Evolutionary conservation across 2,329 filamentous ascomycete genomes (phyloP).

Genomic region (Hypocrella siamensis): DNA sequence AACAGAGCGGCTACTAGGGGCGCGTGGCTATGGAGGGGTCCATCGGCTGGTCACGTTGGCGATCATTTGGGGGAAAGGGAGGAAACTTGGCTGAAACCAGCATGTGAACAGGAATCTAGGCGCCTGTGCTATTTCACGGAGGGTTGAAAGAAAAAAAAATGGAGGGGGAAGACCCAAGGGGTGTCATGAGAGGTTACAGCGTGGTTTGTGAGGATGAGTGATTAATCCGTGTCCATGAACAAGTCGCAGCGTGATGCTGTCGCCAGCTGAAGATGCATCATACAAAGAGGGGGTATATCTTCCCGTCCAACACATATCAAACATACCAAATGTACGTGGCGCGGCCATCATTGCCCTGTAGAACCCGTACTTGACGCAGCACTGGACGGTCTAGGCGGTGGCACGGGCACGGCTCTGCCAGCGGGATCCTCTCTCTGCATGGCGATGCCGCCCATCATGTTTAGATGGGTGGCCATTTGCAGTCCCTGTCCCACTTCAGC

Average conservation of each 20-base stretch:
- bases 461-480: conserved; percentile 5
- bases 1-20: conserved; percentile 36
- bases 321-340: background rate
- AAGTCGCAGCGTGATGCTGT: too few relatives aligned
- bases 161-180: too few relatives aligned
- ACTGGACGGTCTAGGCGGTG: conserved; percentile 20
- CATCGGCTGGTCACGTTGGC: too few relatives aligned
- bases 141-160: too few relatives aligned
- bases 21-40: background rate
- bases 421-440: conserved; percentile 22
- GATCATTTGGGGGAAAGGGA: too few relatives aligned
- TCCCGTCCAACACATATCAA: background rate
- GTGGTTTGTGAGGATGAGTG: too few relatives aligned
- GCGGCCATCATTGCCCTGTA: conserved; percentile 16
- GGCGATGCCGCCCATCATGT: conserved; percentile 20
- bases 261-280: background rate
- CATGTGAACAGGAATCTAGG: too few relatives aligned
- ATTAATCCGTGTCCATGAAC: too few relatives aligned
- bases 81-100: too few relatives aligned
- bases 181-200: too few relatives aligned
- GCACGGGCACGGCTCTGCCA: conserved; percentile 11
- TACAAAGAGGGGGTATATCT: background rate
- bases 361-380: conserved; percentile 27
- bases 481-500: conserved; percentile 15
- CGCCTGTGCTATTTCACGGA: too few relatives aligned